phyloP scores from a whole-genome alignment of 768 basidiomycete genomes.

The Tulasnella sp. region DNA sequence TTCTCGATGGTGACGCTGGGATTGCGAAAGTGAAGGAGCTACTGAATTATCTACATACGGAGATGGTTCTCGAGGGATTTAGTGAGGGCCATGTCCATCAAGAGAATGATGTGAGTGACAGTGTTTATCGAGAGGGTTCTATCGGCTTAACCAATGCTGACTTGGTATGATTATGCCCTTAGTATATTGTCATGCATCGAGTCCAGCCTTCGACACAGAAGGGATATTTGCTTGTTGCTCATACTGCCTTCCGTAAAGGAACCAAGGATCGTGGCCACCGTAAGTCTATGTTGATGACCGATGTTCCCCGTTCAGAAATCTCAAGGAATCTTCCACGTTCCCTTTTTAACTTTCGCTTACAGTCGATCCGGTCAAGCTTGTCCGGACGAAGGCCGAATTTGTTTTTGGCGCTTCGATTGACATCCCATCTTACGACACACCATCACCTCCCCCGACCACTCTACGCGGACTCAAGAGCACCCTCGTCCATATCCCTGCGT shows the following conservation, averaged over 20 bases:
- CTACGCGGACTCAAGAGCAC: slow-evolving; percentile 65
- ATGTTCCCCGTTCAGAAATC: neutral
- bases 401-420: slow-evolving; percentile 69
- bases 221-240: slow-evolving; percentile 85
- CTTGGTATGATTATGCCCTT: neutral
- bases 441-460: slow-evolving; percentile 35
- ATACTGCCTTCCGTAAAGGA: slow-evolving; percentile 83
- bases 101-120: slow-evolving; percentile 73
- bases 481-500: slow-evolving; percentile 51
- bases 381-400: slow-evolving; percentile 67
- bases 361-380: slow-evolving; percentile 82
- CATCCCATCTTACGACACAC: slow-evolving; percentile 49
- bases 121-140: neutral
- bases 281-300: slow-evolving; percentile 32
- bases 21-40: slow-evolving; percentile 45
- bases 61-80: slow-evolving; percentile 81
- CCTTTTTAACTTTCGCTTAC: neutral
- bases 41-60: slow-evolving; percentile 77
- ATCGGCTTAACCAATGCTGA: neutral
- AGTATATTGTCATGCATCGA: slow-evolving; percentile 92
- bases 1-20: slow-evolving; percentile 41
- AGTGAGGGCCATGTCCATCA: slow-evolving; percentile 95
- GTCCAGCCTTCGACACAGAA: slow-evolving; percentile 84
- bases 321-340: neutral
- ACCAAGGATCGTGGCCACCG: slow-evolving; percentile 71